Base-by-base conservation (phyloP, 768 basidiomycete genomes). In the Hygrocybe coccinea region DNA sequence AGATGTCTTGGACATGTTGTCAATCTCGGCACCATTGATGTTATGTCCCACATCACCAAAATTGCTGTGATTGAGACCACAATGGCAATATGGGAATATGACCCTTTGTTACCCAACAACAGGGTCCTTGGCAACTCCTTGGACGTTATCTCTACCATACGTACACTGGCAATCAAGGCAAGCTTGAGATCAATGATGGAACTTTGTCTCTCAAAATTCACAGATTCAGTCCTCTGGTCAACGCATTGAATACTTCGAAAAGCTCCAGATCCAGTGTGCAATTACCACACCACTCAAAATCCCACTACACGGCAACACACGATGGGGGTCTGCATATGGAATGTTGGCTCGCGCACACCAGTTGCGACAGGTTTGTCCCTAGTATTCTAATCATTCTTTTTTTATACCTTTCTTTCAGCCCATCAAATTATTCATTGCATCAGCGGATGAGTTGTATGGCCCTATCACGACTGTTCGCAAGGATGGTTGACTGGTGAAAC, bases 71-170 rank as follows among this genome's bases (percentile, higher is more conserved):
- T 71, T 2, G 65, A 71, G 39, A 71, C 58, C 1, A 50, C 61
- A 11, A 62, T 54, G 0, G 68, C 69, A 0, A 73, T 74, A 12
- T 74, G 69, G 71, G 67, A 70, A 15, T 73, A 66, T 52, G 64
- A 74, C 29, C 71, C 71, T 0, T 24, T 17, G 0, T 34, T 59
- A 2, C 10, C 37, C 2, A 56, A 57, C 34, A 71, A 72, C 46
- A 52, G 55, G 9, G 61, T 72, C 4, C 58, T 65, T 21, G 60
- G 62, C 6, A 60, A 64, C 17, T 68, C 63, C 0, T 57, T 72
- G 0, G 64, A 73, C 56, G 67, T 69, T 2, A 63, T 74, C 36
- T 64, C 70, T 0, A 58, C 67, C 0, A 62, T 72, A 2, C 52
- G 59, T 0, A 73, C 67, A 0, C 54, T 71, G 1, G 62, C 65